Evolutionary conservation across 1,284 basidiomycete species (phyloP), one percentile per base, ranked within the genome.

Genomic region (Microstroma glucosiphilum): DNA sequence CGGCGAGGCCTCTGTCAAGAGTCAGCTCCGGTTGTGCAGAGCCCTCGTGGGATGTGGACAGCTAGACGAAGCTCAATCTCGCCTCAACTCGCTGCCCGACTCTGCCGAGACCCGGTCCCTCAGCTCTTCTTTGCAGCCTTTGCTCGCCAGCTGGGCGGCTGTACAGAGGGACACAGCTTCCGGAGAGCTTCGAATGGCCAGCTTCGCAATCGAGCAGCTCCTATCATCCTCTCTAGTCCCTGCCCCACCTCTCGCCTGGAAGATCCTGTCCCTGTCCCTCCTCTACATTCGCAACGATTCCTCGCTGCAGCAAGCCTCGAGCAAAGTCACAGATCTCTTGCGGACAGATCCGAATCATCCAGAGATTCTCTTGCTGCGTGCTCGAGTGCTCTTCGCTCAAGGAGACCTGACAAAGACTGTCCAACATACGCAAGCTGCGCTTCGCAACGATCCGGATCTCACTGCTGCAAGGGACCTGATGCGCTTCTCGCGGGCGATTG

Each of bases 391-490:
- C 12, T 90, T 92, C 82, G 82, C 91, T 23, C 84, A 83, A 7
- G 87, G 87, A 7, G 89, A 88, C 69, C 82, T 89, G 15, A 30
- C 83, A 9, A 86, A 88, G 72, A 86, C 89, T 0, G 80, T 88
- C 23, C 85, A 88, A 62, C 90, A 93, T 73, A 84, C 84, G 43
- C 83, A 85, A 65, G 86, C 85, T 15, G 90, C 91, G 0, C 83
- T 93, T 13, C 85, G 88, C 23, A 82, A 87, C 53, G 91, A 93
- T 76, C 91, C 91, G 0, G 89, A 88, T 40, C 85, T 89, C 71
- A 84, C 84, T 57, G 82, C 82, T 8, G 90, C 90, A 0, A 84
- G 87, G 70, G 84, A 83, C 62, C 80, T 92, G 58, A 83, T 91
- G 59, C 88, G 87, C 75, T 86, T 89, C 17, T 84, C 89, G 23